Evolutionary conservation across 2,329 filamentous ascomycete species (phyloP).

Genomic region (Fusarium tupiense): DNA sequence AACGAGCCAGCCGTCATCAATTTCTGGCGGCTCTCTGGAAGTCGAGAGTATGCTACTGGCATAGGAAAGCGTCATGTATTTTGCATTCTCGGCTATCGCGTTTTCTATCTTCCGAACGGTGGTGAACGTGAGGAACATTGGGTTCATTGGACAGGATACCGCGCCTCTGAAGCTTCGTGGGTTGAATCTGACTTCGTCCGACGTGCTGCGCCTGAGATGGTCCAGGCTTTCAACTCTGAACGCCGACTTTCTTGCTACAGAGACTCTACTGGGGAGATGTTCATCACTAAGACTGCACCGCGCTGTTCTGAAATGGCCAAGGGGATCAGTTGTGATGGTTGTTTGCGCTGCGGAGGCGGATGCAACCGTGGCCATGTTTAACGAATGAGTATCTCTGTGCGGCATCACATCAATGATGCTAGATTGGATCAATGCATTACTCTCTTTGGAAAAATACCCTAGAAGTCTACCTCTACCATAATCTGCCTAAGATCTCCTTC

Average conservation of each 20-base stretch:
- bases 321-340: not conserved
- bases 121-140: not conserved
- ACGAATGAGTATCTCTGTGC: not conserved
- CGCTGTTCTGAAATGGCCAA: not conserved
- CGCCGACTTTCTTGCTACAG: not conserved
- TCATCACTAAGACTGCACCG: not conserved
- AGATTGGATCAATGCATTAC: not conserved
- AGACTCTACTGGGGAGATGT: not conserved
- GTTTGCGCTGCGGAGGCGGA: not conserved
- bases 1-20: not conserved
- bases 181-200: not conserved
- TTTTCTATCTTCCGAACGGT: not conserved
- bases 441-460: too few relatives aligned
- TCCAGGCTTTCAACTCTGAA: not conserved
- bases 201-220: not conserved
- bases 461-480: not conserved
- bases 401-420: not conserved
- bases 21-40: not conserved
- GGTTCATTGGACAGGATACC: not conserved
- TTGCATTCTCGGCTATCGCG: not conserved
- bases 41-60: not conserved
- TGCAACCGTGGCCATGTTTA: not conserved
- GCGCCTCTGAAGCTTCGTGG: not conserved
- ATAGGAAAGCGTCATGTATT: not conserved
- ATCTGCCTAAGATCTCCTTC: not conserved